Evolutionary conservation across 306 rosid species (phyloP), one percentile per base, ranked within the genome.

Genomic region (Dalbergia cochinchinensis): DNA sequence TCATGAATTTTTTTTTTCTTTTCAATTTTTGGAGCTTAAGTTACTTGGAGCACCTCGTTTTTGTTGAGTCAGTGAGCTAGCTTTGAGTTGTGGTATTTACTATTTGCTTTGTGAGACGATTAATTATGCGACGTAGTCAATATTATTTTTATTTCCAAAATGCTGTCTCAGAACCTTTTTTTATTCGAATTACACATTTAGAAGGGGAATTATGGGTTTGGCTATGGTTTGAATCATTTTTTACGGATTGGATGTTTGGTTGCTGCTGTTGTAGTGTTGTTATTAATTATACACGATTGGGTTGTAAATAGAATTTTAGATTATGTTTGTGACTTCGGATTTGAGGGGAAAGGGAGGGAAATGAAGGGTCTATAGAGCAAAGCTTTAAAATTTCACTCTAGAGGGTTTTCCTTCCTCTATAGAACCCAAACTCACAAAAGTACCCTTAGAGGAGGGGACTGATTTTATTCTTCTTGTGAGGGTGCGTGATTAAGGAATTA

Each of bases 1-100:
- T 72, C 4, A 41, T 51, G 51, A 50, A 4, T 8, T 74, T 48
- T 26, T 37, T 37, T 37, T 37, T 37, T 37, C 5, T 66, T 73
- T 5, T n/a, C n/a, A n/a, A n/a, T n/a, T 7, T 47, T 11, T 10
- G n/a, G n/a, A 73, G 67, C 67, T 78, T 59, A 11, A 67, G 78
- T 58, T 67, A 57, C 31, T 59, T 41, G 64, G 58, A 72, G 65
- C 55, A 45, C 34, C 22, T 53, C 0, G 33, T 26, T 82, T 75
- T 75, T 76, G n/a, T 16, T 11, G 13, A 20, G 11, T 66, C 18
- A 39, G 74, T 51, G 44, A 26, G 54, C 64, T 70, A 37, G 41
- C 10, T 47, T 54, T 16, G 60, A 54, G 60, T 54, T 54, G n/a
- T 54, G 60, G 60, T n/a, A 54, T n/a, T 18, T 54, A 54, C 60